Evolutionary conservation across 768 basidiomycete species (phyloP).

Genomic region (Trametes maxima): DNA sequence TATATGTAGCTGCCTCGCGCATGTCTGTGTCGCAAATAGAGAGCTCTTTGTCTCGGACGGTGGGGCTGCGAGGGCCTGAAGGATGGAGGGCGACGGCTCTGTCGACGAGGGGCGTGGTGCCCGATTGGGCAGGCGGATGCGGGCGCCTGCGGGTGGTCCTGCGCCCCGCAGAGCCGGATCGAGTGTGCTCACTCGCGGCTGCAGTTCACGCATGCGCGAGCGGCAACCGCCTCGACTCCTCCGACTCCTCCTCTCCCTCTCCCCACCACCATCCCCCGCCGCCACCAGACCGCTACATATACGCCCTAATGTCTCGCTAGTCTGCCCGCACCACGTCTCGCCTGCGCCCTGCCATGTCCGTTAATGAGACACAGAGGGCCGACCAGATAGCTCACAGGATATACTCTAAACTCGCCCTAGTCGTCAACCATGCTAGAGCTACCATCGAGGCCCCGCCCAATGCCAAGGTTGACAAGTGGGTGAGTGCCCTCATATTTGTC

Average conservation of each 20-base stretch:
- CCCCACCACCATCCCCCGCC: constrained; percentile 18
- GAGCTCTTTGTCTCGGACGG: constrained; percentile 7
- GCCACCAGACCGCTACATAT: constrained; percentile 11
- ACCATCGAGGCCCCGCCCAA: constrained; percentile 48
- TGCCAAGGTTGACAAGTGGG: constrained; percentile 80
- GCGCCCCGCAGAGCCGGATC: constrained; percentile 13
- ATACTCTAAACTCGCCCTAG: constrained; percentile 79
- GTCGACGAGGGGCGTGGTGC: not conserved
- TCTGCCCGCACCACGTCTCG: constrained; percentile 19
- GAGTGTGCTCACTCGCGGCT: constrained; percentile 4
- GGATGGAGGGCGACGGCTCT: not conserved
- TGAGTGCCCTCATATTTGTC: constrained; percentile 37
- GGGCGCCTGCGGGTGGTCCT: constrained; percentile 14
- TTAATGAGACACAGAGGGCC: constrained; percentile 61
- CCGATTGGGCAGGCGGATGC: not conserved
- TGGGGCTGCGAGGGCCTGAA: not conserved
- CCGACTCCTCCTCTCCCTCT: constrained; percentile 15
- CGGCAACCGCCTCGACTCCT: constrained; percentile 1
- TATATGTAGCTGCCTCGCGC: not conserved
- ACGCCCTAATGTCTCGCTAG: constrained; percentile 32
- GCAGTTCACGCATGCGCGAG: constrained; percentile 1
- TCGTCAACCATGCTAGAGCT: constrained; percentile 73
- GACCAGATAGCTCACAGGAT: constrained; percentile 87
- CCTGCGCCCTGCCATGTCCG: constrained; percentile 45
- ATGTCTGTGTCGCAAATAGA: not conserved